Base-by-base conservation (phyloP, 2,329 filamentous ascomycete genomes). In the Claviceps sp. region DNA sequence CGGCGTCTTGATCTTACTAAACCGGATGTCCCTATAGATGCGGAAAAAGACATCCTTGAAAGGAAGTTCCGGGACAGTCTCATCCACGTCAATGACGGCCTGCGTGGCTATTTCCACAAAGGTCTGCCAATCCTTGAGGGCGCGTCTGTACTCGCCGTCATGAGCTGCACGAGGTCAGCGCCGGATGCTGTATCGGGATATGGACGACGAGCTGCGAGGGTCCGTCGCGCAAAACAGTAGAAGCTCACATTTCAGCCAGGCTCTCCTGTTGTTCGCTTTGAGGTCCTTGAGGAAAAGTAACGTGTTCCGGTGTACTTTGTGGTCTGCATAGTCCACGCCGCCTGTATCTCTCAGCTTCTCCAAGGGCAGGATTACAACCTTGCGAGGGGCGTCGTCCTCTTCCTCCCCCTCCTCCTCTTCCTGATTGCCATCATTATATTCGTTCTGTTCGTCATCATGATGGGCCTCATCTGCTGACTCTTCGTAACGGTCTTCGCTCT, bases 1-100 rank as follows among this genome's bases (percentile, higher is more conserved):
- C 0, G 90, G 89, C 2, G 88, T 93, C 19, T 80, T 85, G 61
- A 95, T 84, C 59, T 87, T 85, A 61, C 78, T 86, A 69, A 95
- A 95, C 52, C 89, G 81, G 44, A 93, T 77, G 60, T 95, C 89
- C 59, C 89, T 77, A 67, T 95, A 89, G 54, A 95, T 93, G 55
- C 89, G 83, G 65, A 91, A 95, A 47, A 89, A 81, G 59, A 95
- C 73, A 63, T 95, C 89, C 66, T 94, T 93, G 51, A 84, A 73
- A 1, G 90, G 90, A 22, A 95, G 71, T 60, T 95, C 89, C 1
- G 90, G 90, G 43, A 95, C 80, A 1, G 89, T 94, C 52, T 85
- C 80, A 64, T 96, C 90, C 41, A 77, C 74, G 54, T 84, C 80
- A 19, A 78, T 77, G 51, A 95, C 75, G 55, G 81, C 84, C 55